Base-by-base conservation (phyloP, 148 eudicot species). In the Arctostaphylos glauca region DNA sequence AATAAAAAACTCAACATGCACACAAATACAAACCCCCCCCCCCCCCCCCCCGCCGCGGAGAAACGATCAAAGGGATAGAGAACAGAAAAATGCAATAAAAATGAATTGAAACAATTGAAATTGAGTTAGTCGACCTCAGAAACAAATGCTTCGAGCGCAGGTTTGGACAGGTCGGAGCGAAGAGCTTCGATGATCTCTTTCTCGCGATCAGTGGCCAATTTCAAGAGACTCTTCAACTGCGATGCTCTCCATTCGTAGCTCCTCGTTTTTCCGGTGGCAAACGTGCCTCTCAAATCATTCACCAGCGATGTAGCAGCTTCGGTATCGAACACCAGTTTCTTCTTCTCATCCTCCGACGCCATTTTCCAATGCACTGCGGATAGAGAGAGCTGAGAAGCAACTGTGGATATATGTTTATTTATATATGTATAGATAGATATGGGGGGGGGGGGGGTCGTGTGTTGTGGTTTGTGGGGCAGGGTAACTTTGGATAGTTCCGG, bases 211-310 rank as follows among this genome's bases (percentile, higher is more conserved):
- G 85, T 88, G 5, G 87, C 9, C 74, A 94, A 62, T 66, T 83
- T 92, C 16, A 86, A 53, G 4, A 94, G 74, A 16, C 86, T 88
- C 74, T 89, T 92, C 86, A 94, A 80, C 92, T 94, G 98, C 75
- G 86, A 76, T 2, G 84, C 86, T 79, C 98, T 89, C 98, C 98
- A 94, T 76, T 92, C 92, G 74, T 89, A 90, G 64, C 86, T 90
- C 89, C 84, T 89, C 46, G 95, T 94, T 58, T 85, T 92, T 3
- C 94, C 95, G 2, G 70, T 74, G 23, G 38, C 48, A 59, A 80
- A 91, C 13, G 81, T 85, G 5, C 64, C 76, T 13, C 95, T 83
- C 54, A 94, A 86, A 54, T 94, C 95, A 79, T 81, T 74, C 93
- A 88, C 79, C 87, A 86, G 19, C 74, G 81, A 78, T 23, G 62